Conservation (phyloP, 768 basidiomycete genomes). For the Leccinum imitatum region DNA sequence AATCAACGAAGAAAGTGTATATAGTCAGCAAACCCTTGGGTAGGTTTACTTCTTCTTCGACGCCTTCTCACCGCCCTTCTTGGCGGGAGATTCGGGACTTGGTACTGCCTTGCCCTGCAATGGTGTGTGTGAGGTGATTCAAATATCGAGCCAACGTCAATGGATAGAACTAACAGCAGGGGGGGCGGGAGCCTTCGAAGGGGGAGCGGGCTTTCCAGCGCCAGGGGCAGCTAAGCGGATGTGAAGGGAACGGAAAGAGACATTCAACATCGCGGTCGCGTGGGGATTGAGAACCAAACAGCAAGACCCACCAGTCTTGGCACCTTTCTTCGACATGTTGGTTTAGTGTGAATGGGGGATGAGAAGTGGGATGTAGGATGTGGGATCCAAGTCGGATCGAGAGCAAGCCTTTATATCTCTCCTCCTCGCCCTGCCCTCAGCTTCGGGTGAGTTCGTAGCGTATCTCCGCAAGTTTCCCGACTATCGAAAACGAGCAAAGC, state of each 20-base stretch:
- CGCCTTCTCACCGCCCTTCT: constrained; percentile 27
- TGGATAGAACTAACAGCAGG: constrained; percentile 13
- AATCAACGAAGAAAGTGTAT: neutral
- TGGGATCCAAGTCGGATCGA: neutral
- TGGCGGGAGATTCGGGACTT: constrained; percentile 29
- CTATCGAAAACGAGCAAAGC: constrained; percentile 4
- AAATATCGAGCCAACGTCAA: neutral
- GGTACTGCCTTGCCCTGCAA: constrained; percentile 22
- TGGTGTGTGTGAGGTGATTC: neutral
- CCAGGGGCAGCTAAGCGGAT: constrained; percentile 13
- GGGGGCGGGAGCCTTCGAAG: constrained; percentile 23
- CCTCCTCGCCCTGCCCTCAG: constrained; percentile 30
- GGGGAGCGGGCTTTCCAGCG: constrained; percentile 17
- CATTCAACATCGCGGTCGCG: constrained; percentile 11
- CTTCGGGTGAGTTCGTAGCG: constrained; percentile 23
- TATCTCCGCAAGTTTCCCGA: constrained; percentile 6
- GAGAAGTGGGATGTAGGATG: constrained; percentile 2
- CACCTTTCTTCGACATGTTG: constrained; percentile 25
- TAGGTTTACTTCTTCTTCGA: constrained; percentile 32
- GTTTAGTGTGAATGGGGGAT: constrained; percentile 7
- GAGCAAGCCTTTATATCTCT: constrained; percentile 23
- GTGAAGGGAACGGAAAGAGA: constrained; percentile 4
- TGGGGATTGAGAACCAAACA: constrained; percentile 13
- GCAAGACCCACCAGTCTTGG: constrained; percentile 25
- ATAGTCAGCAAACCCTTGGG: neutral